Conservation (phyloP, 805 yeast species). For the Jamesozyma jinghongensis region DNA sequence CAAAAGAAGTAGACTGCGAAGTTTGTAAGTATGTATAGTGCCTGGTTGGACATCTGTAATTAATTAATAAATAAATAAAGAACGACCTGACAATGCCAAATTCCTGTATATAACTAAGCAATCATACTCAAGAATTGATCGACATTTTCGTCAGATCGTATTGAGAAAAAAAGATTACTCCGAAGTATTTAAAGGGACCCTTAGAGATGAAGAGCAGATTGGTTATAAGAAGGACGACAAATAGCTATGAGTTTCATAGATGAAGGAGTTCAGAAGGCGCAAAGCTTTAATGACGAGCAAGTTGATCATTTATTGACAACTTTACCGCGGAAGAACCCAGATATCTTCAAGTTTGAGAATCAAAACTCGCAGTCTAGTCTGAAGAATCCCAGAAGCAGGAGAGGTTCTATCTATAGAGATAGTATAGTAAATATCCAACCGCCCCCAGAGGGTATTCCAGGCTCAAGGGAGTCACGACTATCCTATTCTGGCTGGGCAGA, state of each 20-base stretch:
- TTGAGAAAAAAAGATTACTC: too few relatives aligned
- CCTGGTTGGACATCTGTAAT: too few relatives aligned
- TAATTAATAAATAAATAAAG: background rate
- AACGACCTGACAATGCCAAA: too few relatives aligned
- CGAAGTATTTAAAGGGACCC: too few relatives aligned
- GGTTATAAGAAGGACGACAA: background rate
- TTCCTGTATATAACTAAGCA: background rate
- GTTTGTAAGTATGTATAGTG: too few relatives aligned
- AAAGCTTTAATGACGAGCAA: constrained; percentile 8
- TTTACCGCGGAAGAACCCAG: constrained; percentile 12
- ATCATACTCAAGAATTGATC: too few relatives aligned
- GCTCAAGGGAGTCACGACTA: background rate
- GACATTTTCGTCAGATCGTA: too few relatives aligned
- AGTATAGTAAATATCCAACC: constrained; percentile 4
- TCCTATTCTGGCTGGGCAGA: background rate
- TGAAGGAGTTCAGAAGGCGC: constrained; percentile 4
- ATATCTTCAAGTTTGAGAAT: constrained; percentile 9
- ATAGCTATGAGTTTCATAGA: background rate
- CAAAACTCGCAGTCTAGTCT: background rate
- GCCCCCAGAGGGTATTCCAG: background rate
- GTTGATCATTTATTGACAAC: constrained; percentile 8
- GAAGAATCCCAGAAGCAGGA: constrained; percentile 1
- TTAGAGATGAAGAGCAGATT: too few relatives aligned
- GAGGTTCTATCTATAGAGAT: constrained; percentile 9
- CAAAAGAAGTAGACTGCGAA: constrained; percentile 6